phyloP scores from a whole-genome alignment of 2,329 filamentous ascomycete genomes.

The Parastagonospora avenae region DNA sequence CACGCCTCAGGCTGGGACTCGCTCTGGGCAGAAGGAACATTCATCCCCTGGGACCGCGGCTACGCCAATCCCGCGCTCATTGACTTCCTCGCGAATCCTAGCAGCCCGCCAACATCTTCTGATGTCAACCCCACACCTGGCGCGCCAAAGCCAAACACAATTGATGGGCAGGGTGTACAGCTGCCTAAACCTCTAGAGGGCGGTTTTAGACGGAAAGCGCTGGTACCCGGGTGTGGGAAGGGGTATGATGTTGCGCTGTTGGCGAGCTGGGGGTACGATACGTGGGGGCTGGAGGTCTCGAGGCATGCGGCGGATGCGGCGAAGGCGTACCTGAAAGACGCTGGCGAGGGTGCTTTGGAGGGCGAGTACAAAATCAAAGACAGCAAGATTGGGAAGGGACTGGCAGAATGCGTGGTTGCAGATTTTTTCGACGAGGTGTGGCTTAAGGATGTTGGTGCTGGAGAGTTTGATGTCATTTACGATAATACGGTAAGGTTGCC shows the following conservation, averaged over 20 bases:
- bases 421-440: slow-evolving; percentile 72
- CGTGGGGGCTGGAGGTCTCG: slow-evolving; percentile 74
- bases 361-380: slow-evolving; percentile 52
- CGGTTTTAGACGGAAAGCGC: slow-evolving; percentile 58
- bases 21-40: slow-evolving; percentile 60
- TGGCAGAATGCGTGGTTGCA: slow-evolving; percentile 61
- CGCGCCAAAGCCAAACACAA: slow-evolving; percentile 12
- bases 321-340: slow-evolving; percentile 44
- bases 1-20: slow-evolving; percentile 58
- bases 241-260: slow-evolving; percentile 83
- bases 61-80: slow-evolving; percentile 63
- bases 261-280: slow-evolving; percentile 75
- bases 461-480: slow-evolving; percentile 69
- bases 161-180: slow-evolving; percentile 5
- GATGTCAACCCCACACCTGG: slow-evolving; percentile 24
- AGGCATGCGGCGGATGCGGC: slow-evolving; percentile 56
- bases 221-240: slow-evolving; percentile 81
- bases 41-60: slow-evolving; percentile 65
- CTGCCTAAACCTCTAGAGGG: neutral
- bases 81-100: slow-evolving; percentile 53
- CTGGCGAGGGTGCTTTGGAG: slow-evolving; percentile 41
- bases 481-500: slow-evolving; percentile 61
- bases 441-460: slow-evolving; percentile 46
- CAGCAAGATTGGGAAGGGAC: slow-evolving; percentile 54
- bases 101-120: slow-evolving; percentile 12